phyloP scores from a whole-genome alignment of 148 eudicot genomes.

The Heliosperma pusillum region DNA sequence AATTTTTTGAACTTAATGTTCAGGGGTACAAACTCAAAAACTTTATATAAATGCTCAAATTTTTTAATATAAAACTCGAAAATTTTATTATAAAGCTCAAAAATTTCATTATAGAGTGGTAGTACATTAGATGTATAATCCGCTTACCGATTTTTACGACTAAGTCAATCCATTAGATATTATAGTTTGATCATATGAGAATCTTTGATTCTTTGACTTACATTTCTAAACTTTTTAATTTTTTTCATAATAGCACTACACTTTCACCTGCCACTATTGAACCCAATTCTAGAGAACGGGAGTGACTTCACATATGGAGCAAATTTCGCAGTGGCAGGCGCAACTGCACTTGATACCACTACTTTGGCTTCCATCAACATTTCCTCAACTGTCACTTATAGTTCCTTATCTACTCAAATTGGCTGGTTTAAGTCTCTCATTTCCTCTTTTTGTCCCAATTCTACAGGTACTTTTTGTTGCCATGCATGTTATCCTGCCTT shows the following conservation, averaged over 20 bases:
- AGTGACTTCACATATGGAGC: conserved; percentile 38
- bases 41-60: too few species aligned
- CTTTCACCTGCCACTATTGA: conserved; percentile 28
- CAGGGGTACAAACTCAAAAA: too few species aligned
- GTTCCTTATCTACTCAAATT: conserved; percentile 28
- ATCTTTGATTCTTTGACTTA: neutral
- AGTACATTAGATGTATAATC: too few species aligned
- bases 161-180: neutral
- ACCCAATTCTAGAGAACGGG: conserved; percentile 31
- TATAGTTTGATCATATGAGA: too few species aligned
- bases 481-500: neutral
- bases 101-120: too few species aligned
- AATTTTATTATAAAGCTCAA: too few species aligned
- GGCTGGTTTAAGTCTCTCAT: conserved; percentile 37
- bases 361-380: conserved; percentile 8
- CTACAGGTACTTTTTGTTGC: conserved; percentile 11
- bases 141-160: too few species aligned
- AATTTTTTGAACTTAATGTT: too few species aligned
- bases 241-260: conserved; percentile 18
- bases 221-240: neutral
- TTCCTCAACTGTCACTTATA: neutral
- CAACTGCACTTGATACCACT: conserved; percentile 28
- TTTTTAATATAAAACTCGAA: too few species aligned
- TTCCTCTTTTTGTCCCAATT: conserved; percentile 8
- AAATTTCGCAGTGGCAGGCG: conserved; percentile 39